Percentiles rank a stretch among this genome's conserved stretches.
These are phyloP conservation scores for Tulasnella sp. DNA, from an alignment of 768 basidiomycete genomes.

Conservation along the genomic window DNA sequence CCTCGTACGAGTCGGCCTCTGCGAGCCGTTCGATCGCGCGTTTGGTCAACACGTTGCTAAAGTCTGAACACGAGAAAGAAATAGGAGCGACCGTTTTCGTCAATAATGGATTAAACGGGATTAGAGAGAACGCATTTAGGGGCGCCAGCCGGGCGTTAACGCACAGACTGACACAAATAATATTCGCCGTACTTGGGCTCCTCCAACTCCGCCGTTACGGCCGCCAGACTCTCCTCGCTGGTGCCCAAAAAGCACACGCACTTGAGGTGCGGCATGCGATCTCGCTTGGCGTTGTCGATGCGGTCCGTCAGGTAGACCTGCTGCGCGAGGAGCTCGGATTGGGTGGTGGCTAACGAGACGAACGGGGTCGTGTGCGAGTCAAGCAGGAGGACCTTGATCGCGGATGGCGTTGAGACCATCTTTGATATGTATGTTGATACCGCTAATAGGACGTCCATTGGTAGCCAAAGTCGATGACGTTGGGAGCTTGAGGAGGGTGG, in stretches of 20 bases:
- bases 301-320: constrained; percentile 98
- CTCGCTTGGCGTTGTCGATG: constrained; percentile 91
- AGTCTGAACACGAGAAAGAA: constrained; percentile 60
- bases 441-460: constrained; percentile 96
- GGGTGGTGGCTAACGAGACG: constrained; percentile 91
- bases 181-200: constrained; percentile 98
- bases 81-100: background rate
- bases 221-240: constrained; percentile 78
- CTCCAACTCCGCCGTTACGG: constrained; percentile 78
- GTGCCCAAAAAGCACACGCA: constrained; percentile 93
- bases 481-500: too few species aligned
- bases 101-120: background rate
- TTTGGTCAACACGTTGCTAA: constrained; percentile 92
- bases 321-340: constrained; percentile 88
- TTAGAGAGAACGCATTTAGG: background rate
- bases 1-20: constrained; percentile 92
- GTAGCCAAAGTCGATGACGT: background rate
- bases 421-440: constrained; percentile 92
- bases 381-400: constrained; percentile 95
- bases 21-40: constrained; percentile 89
- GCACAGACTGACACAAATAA: constrained; percentile 88
- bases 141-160: background rate
- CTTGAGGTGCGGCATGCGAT: constrained; percentile 94
- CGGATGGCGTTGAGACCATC: constrained; percentile 78
- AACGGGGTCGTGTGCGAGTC: constrained; percentile 98